phyloP scores from a whole-genome alignment of 495 filamentous ascomycete genomes.

The Hyphodiscus hymeniophilus region DNA sequence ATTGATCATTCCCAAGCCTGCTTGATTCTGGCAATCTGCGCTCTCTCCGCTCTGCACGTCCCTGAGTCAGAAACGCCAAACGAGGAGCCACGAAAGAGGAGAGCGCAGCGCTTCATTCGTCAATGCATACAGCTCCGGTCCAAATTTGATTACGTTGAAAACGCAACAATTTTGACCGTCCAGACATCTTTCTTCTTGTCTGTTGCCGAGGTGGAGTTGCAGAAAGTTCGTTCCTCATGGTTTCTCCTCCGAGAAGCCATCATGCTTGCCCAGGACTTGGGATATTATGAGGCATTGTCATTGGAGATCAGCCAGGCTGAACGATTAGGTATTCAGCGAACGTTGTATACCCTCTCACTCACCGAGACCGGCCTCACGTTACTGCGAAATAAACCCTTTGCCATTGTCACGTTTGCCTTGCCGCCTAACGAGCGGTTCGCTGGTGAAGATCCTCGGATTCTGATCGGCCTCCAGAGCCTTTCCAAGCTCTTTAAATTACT shows the following conservation, averaged over 20 bases:
- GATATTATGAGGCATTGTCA: conserved; percentile 44
- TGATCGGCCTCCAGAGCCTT: conserved; percentile 42
- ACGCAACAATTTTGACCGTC: conserved; percentile 14
- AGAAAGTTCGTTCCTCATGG: conserved; percentile 32
- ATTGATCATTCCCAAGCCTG: conserved; percentile 18
- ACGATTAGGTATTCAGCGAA: conserved; percentile 38
- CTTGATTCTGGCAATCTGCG: conserved; percentile 23
- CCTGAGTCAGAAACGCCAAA: conserved; percentile 16
- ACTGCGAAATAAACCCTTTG: conserved; percentile 43
- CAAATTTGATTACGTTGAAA: conserved; percentile 22
- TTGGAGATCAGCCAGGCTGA: conserved; percentile 32
- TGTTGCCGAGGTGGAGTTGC: conserved; percentile 21
- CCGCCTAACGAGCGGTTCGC: conserved; percentile 34
- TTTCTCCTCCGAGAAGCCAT: conserved; percentile 53
- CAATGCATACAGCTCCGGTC: conserved; percentile 18
- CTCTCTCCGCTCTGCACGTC: conserved; percentile 23
- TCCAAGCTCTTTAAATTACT: conserved; percentile 32
- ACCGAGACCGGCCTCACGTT: conserved; percentile 35
- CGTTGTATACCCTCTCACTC: conserved; percentile 55
- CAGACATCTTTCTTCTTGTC: conserved; percentile 24
- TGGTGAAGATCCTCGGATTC: conserved; percentile 38
- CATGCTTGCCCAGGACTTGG: conserved; percentile 46
- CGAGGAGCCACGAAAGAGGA: conserved; percentile 13
- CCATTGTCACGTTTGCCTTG: conserved; percentile 32
- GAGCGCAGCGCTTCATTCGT: conserved; percentile 22